phyloP scores from a whole-genome alignment of 768 basidiomycete genomes.

The Xerocomellus intermedius region DNA sequence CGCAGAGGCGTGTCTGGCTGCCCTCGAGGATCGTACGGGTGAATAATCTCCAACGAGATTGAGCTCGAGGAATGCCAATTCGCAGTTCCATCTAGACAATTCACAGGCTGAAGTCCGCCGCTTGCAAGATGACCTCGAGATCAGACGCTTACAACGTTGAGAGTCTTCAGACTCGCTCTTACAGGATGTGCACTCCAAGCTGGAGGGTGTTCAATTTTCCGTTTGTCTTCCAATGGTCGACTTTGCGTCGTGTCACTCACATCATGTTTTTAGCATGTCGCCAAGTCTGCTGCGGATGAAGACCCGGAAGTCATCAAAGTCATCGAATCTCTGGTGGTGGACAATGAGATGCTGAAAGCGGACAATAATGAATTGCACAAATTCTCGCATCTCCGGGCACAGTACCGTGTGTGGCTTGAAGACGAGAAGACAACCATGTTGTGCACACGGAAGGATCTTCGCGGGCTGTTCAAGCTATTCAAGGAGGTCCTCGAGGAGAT shows the following conservation, averaged over 20 bases:
- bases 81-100: slow-evolving; percentile 47
- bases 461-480: slow-evolving; percentile 77
- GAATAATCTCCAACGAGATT: slow-evolving; percentile 7
- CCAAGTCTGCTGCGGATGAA: slow-evolving; percentile 38
- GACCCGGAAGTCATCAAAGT: slow-evolving; percentile 64
- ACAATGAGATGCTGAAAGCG: slow-evolving; percentile 78
- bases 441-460: slow-evolving; percentile 78
- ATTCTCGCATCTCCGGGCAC: slow-evolving; percentile 58
- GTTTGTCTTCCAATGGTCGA: too few relatives aligned
- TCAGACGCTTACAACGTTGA: slow-evolving; percentile 53
- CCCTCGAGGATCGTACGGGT: slow-evolving; percentile 70
- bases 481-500: slow-evolving; percentile 83
- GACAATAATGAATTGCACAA: slow-evolving; percentile 80
- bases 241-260: slow-evolving; percentile 13
- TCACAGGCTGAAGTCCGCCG: slow-evolving; percentile 64
- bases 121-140: slow-evolving; percentile 62
- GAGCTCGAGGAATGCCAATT: slow-evolving; percentile 2
- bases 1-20: slow-evolving; percentile 64
- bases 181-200: slow-evolving; percentile 58
- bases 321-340: slow-evolving; percentile 80
- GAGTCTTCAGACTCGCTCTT: slow-evolving; percentile 68
- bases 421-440: slow-evolving; percentile 63
- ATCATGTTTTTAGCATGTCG: slow-evolving; percentile 35
- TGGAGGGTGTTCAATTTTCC: slow-evolving; percentile 39
- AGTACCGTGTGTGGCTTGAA: slow-evolving; percentile 73